These are phyloP conservation scores for Quambalaria eucalypti DNA, from an alignment of 1,284 basidiomycete species.

Conservation along the genomic window DNA sequence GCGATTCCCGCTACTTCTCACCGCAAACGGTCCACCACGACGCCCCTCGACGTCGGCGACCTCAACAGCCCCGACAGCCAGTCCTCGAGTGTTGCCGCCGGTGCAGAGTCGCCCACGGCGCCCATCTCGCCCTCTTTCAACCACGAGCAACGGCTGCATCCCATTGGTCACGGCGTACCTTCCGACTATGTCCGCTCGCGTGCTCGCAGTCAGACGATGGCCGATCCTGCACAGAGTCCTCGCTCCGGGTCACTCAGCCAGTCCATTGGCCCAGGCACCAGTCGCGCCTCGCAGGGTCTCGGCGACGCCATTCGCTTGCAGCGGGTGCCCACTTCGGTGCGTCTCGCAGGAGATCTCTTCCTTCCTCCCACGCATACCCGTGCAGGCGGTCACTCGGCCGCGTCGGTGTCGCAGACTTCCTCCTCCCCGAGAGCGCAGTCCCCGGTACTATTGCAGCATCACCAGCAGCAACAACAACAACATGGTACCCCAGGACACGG, in stretches of 20 bases:
- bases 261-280: conserved; percentile 14
- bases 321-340: conserved; percentile 52
- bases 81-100: neutral
- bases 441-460: too few relatives aligned
- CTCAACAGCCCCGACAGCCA: too few relatives aligned
- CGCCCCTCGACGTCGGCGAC: too few relatives aligned
- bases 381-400: too few relatives aligned
- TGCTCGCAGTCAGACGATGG: conserved; percentile 32
- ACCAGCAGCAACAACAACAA: too few relatives aligned
- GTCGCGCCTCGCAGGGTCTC: conserved; percentile 8
- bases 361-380: conserved; percentile 9
- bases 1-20: conserved; percentile 2
- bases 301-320: conserved; percentile 52
- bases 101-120: neutral
- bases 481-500: neutral
- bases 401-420: too few relatives aligned
- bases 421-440: too few relatives aligned
- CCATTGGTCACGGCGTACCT: neutral
- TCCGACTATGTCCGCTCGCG: conserved; percentile 17
- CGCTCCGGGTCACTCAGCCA: neutral
- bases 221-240: neutral
- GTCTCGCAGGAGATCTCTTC: conserved; percentile 51
- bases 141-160: neutral
- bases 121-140: neutral
- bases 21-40: neutral